Evolutionary conservation across 495 filamentous ascomycete species (phyloP).

Genomic region (Podospora pseudocomata): DNA sequence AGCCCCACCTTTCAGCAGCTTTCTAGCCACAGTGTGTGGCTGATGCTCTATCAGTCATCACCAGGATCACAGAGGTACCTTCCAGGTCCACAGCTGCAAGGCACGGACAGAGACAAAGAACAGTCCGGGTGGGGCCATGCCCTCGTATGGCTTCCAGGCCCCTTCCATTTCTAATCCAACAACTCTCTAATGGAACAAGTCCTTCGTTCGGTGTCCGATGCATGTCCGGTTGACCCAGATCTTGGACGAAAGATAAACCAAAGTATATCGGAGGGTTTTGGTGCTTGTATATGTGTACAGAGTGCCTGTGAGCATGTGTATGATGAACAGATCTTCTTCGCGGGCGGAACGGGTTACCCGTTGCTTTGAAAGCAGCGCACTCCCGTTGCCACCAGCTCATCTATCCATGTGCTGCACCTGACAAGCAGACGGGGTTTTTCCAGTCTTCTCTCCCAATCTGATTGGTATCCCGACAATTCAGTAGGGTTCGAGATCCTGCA

Average conservation of each 20-base stretch:
- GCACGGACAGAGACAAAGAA: background rate
- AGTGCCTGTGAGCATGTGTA: too few species aligned
- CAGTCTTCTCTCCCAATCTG: background rate
- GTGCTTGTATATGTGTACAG: too few species aligned
- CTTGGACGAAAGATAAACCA: too few species aligned
- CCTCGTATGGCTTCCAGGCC: too few species aligned
- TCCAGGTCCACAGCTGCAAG: background rate
- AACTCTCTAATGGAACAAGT: too few species aligned
- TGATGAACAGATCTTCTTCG: background rate
- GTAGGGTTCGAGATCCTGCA: background rate
- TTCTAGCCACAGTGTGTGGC: background rate
- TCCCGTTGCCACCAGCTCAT: background rate
- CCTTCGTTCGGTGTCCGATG: too few species aligned
- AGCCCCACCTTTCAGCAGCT: constrained; percentile 6
- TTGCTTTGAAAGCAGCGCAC: background rate
- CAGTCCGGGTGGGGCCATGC: background rate
- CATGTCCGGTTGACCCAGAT: too few species aligned
- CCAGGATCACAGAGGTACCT: background rate
- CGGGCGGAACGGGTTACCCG: background rate
- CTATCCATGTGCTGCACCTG: background rate
- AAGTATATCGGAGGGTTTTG: too few species aligned
- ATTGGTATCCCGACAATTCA: background rate
- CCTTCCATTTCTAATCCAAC: background rate
- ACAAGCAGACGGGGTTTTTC: too few species aligned
- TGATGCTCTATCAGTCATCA: background rate